Base-by-base conservation (phyloP, 2,329 filamentous ascomycete genomes). In the Penicillium sp. region DNA sequence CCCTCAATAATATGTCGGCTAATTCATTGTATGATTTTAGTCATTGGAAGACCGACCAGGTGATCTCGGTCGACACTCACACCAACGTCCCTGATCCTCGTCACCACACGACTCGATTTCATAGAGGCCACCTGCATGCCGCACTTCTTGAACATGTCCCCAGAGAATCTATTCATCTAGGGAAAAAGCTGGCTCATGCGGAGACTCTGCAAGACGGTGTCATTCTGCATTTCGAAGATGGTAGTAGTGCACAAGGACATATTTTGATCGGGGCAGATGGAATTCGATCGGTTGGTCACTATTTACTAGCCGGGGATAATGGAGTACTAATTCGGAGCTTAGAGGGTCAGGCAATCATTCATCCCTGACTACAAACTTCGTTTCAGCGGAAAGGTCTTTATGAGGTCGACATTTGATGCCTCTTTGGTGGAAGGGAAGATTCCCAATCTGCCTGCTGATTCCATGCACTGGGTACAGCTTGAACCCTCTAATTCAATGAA, bases 181-280 rank as follows among this genome's bases (percentile, higher is more conserved):
- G 64, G 26, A 83, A 81, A 62, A 68, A 70, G 13, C 74, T 79
- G 9, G 45, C 67, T 8, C 70, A 64, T 2, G 75, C 78, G 1
- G 60, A 68, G 19, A 67, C 66, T 5, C 66, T 73, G 14, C 63
- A 65, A 0, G 46, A 66, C 37, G 62, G 72, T 1, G 66, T 75
- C 0, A 64, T 53, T 14, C 52, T 83, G 1, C 62, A 62, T 23
- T 84, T 84, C 59, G 67, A 73, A n/a, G 81, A 84, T 60, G 80
- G 78, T 5, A 75, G 72, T 0, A 71, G 64, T 2, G 70, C 71
- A 0, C 63, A 66, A 0, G 79, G 78, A 0, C 79, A 84, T 58
- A 64, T 83, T 36, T 62, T 83, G 21, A 72, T 84, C 14, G 81
- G 80, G 1, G 77, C 80, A 0, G 81, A 84, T 63, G 82, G 82